phyloP scores from a whole-genome alignment of 768 basidiomycete genomes.

The Leucosporidium creatinivorum region DNA sequence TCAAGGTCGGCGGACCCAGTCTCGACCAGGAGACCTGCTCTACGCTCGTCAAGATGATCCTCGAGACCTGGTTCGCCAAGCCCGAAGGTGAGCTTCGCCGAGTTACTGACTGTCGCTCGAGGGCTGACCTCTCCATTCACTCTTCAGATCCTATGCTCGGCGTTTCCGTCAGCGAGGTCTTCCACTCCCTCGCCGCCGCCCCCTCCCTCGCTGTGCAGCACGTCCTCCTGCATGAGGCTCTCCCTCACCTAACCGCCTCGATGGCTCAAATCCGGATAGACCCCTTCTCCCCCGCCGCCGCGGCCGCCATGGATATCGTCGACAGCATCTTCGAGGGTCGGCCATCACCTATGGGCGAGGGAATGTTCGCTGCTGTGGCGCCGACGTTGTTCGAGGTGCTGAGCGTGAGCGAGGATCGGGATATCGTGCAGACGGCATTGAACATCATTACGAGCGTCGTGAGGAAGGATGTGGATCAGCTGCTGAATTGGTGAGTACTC shows the following conservation, averaged over 20 bases:
- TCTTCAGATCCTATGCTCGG: conserved; percentile 77
- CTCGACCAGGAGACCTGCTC: conserved; percentile 51
- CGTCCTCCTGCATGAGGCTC: conserved; percentile 60
- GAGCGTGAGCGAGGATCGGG: conserved; percentile 68
- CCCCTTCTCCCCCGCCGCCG: conserved; percentile 61
- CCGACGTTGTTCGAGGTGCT: conserved; percentile 67
- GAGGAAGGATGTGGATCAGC: conserved; percentile 75
- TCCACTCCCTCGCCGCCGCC: conserved; percentile 61
- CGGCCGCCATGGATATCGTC: conserved; percentile 74
- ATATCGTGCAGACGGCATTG: conserved; percentile 61
- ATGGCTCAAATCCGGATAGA: conserved; percentile 47
- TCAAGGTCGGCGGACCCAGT: conserved; percentile 59
- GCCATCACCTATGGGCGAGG: conserved; percentile 51
- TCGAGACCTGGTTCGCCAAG: conserved; percentile 80
- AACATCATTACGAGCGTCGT: conserved; percentile 72
- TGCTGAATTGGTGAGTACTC: conserved; percentile 58
- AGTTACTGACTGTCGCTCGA: conserved; percentile 2
- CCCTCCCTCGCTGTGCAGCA: conserved; percentile 58
- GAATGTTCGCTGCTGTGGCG: conserved; percentile 69
- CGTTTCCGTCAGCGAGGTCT: conserved; percentile 73
- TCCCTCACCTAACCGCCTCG: conserved; percentile 56
- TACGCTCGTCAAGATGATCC: conserved; percentile 55
- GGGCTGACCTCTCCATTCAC: background rate
- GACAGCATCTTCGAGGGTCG: conserved; percentile 64
- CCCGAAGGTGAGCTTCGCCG: conserved; percentile 57